Conservation (phyloP, 108 stramenopile species). For the Fistulifera pelliculosa region DNA sequence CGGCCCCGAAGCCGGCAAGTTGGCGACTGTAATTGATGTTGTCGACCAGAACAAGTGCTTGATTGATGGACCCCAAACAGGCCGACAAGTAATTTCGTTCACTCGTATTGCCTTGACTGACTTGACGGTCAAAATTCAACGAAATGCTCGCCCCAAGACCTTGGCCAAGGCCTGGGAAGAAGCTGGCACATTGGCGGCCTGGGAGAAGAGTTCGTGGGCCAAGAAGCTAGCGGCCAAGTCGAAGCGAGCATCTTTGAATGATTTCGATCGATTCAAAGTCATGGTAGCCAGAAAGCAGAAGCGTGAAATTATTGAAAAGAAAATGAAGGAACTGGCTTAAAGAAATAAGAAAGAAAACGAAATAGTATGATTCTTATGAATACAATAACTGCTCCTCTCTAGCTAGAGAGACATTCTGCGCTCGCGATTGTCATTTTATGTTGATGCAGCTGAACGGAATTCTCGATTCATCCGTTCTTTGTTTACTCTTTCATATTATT, state of each 20-base stretch:
- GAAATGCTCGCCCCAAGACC: slow-evolving; percentile 85
- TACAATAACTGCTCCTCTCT: too few species aligned
- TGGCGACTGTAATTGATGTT: slow-evolving; percentile 96
- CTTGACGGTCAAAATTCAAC: slow-evolving; percentile 83
- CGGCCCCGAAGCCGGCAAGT: slow-evolving; percentile 90
- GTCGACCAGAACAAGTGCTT: slow-evolving; percentile 98
- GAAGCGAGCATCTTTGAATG: slow-evolving; percentile 72
- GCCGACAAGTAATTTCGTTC: slow-evolving; percentile 95
- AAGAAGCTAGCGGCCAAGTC: slow-evolving; percentile 90
- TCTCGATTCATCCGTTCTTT: too few species aligned
- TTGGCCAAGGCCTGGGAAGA: slow-evolving; percentile 85
- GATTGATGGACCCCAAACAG: slow-evolving; percentile 93
- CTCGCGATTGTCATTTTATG: too few species aligned
- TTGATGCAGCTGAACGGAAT: too few species aligned
- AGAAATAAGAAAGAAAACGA: too few species aligned
- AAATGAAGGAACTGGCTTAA: slow-evolving; percentile 71
- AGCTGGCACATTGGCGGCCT: slow-evolving; percentile 76
- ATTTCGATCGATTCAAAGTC: slow-evolving; percentile 99
- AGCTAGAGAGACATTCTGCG: too few species aligned
- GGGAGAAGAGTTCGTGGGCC: slow-evolving; percentile 90
- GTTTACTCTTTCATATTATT: too few species aligned
- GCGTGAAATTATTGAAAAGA: slow-evolving; percentile 80
- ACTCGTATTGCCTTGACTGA: slow-evolving; percentile 91
- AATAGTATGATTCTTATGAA: too few species aligned
- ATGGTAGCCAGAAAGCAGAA: slow-evolving; percentile 95